A percentile compares a stretch with the other conserved stretches of the same genome.
phyloP scores from a whole-genome alignment of 2,329 filamentous ascomycete species.

The Aspergillus uvarum region DNA sequence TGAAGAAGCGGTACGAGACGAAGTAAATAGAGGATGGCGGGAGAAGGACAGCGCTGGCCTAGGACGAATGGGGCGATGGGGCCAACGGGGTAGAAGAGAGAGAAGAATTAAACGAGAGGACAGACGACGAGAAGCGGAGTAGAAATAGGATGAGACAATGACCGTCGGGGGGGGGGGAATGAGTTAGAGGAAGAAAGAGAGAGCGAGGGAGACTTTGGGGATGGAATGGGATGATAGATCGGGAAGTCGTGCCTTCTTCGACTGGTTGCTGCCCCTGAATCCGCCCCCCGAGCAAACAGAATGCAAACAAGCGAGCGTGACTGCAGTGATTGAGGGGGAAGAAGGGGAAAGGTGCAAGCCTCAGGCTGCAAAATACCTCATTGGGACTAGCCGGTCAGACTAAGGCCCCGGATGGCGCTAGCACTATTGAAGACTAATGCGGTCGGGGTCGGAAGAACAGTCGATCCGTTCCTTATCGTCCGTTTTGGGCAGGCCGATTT shows the following conservation, averaged over 20 bases:
- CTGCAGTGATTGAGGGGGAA: conserved; percentile 18
- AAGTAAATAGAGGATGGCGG: conserved; percentile 13
- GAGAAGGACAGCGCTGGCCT: conserved; percentile 16
- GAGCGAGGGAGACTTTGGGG: background rate
- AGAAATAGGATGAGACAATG: conserved; percentile 11
- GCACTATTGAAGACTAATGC: conserved; percentile 24
- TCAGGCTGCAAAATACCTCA: background rate
- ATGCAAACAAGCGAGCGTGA: conserved; percentile 19
- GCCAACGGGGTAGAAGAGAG: conserved; percentile 6
- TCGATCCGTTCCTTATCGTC: conserved; percentile 29
- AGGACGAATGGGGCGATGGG: background rate
- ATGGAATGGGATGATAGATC: conserved; percentile 1
- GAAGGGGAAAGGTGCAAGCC: background rate
- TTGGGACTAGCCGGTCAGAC: background rate
- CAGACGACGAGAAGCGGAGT: background rate
- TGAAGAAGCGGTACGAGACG: conserved; percentile 20
- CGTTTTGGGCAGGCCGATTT: conserved; percentile 22
- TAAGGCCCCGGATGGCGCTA: conserved; percentile 33
- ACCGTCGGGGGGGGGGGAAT: conserved; percentile 14
- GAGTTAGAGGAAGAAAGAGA: conserved; percentile 18
- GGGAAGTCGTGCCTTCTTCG: conserved; percentile 18
- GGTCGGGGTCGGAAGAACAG: conserved; percentile 28
- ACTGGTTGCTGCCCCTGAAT: conserved; percentile 36
- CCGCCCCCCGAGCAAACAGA: conserved; percentile 12
- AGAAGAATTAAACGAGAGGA: conserved; percentile 4